Conservation (phyloP, 305 asterid species). For the Stenogyne calaminthoides region DNA sequence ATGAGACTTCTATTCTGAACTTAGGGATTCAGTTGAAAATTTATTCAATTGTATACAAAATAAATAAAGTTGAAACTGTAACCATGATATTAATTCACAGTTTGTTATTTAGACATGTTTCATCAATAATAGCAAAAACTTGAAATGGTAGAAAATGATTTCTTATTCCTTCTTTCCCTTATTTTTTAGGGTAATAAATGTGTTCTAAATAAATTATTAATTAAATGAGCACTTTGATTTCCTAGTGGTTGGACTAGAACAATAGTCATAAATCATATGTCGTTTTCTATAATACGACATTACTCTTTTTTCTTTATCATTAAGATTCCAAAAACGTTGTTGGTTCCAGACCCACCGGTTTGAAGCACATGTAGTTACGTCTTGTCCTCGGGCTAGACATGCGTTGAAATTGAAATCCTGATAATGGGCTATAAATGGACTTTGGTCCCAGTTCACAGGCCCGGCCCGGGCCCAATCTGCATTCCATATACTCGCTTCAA, state of each 20-base stretch:
- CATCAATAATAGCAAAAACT: too few relatives aligned
- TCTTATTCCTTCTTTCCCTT: too few relatives aligned
- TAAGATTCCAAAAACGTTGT: constrained; percentile 23
- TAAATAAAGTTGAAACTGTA: too few relatives aligned
- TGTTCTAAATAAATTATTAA: neutral
- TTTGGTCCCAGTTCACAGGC: constrained; percentile 38
- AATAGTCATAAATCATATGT: constrained; percentile 48
- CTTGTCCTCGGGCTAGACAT: constrained; percentile 16
- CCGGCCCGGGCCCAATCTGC: constrained; percentile 53
- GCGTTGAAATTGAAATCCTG: constrained; percentile 36
- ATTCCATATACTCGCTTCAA: constrained; percentile 52
- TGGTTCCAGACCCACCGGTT: constrained; percentile 36
- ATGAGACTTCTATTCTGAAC: too few relatives aligned
- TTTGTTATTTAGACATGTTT: too few relatives aligned
- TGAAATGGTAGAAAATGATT: too few relatives aligned
- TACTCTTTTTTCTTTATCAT: constrained; percentile 5
- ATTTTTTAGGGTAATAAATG: too few relatives aligned
- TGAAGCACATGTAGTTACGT: constrained; percentile 14
- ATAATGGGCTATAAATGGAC: constrained; percentile 44
- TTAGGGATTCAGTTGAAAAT: too few relatives aligned
- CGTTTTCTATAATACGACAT: constrained; percentile 11
- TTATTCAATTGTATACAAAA: too few relatives aligned
- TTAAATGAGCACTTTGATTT: constrained; percentile 42
- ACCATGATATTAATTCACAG: too few relatives aligned
- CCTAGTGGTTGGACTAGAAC: constrained; percentile 19